Percentiles rank a stretch among this genome's conserved stretches.
Evolutionary conservation across 768 basidiomycete genomes (phyloP).

Genomic region (Russula ochroleuca): DNA sequence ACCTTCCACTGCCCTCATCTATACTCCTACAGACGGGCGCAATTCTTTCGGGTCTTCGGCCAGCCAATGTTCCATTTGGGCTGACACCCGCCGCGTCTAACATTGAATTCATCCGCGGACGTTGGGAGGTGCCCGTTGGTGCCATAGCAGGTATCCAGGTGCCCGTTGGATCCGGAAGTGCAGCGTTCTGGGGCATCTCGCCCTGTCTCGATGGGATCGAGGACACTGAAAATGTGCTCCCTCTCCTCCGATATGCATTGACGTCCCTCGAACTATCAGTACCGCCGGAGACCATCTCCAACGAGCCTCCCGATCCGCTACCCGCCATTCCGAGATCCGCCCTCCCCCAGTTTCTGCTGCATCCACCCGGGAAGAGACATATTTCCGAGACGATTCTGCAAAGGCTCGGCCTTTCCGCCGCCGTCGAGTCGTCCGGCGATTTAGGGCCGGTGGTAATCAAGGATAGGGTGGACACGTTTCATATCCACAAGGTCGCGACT

Average conservation of each 20-base stretch:
- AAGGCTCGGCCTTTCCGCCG: constrained; percentile 33
- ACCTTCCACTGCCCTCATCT: not conserved
- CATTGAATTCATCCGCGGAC: not conserved
- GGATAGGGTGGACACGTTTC: constrained; percentile 70
- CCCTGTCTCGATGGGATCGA: not conserved
- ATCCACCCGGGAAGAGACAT: constrained; percentile 40
- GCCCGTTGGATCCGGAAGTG: constrained; percentile 17
- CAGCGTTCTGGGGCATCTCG: constrained; percentile 24
- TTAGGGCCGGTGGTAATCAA: constrained; percentile 41
- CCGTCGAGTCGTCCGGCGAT: constrained; percentile 18
- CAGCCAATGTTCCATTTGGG: constrained; percentile 9
- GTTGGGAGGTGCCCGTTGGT: constrained; percentile 15
- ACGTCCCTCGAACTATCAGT: constrained; percentile 34
- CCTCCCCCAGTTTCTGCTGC: constrained; percentile 59
- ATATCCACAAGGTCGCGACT: constrained; percentile 43
- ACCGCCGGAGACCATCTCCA: constrained; percentile 26
- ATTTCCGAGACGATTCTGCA: constrained; percentile 42
- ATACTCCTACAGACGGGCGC: constrained; percentile 13
- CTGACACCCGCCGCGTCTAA: not conserved
- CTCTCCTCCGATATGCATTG: constrained; percentile 17
- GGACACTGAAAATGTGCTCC: not conserved
- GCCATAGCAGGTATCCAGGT: constrained; percentile 20
- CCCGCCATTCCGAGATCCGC: constrained; percentile 34
- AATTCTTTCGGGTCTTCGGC: constrained; percentile 15
- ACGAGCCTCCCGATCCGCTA: constrained; percentile 37